Evolutionary conservation across 1,284 basidiomycete genomes (phyloP), one percentile per base, ranked within the genome.

Genomic region (Mycena citricolor): DNA sequence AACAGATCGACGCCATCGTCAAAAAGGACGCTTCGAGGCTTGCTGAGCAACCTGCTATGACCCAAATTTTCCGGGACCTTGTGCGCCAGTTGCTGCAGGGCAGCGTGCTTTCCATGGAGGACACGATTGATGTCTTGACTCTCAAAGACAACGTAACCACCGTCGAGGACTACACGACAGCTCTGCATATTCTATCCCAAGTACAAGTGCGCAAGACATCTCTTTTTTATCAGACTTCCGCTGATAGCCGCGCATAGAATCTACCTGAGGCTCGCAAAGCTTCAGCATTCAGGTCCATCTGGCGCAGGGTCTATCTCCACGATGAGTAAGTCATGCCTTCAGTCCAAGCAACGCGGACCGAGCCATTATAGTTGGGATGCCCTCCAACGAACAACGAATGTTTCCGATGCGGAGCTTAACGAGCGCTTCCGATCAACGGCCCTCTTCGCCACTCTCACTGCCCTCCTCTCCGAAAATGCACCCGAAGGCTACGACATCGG

Each of bases 281-380:
- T 26, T 79, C 86, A 22, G 83, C 87, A 2, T 76, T 91, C 57
- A 71, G 81, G 31, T 79, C 78, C 23, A 74, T 90, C 14, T 97
- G 94, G 94, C 76, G 93, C 28, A 73, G 94, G 22, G 79, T 94
- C 34, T 94, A 90, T 58, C 73, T 89, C 32, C 81, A 89, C 42
- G 93, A 97, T 61, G 83, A 97, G 90, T 94, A 61, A 57, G 83
- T 69, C 8, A 2, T 26, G 14, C 22, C n/a, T 33, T 28, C 20
- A 59, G 54, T 29, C 37, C 7, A 38, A 11, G 34, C 33, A 29
- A 16, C 20, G n/a, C 28, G 30, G 13, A 39, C 17, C 7, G 31
- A 32, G 52, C 32, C 19, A 38, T 24, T 51, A 36, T 55, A 92
- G 89, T 58, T 92, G 90, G 89, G 67, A 79, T 39, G 61, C 64